Evolutionary conservation across 306 rosid genomes (phyloP).

Genomic region (Fagus crenata): DNA sequence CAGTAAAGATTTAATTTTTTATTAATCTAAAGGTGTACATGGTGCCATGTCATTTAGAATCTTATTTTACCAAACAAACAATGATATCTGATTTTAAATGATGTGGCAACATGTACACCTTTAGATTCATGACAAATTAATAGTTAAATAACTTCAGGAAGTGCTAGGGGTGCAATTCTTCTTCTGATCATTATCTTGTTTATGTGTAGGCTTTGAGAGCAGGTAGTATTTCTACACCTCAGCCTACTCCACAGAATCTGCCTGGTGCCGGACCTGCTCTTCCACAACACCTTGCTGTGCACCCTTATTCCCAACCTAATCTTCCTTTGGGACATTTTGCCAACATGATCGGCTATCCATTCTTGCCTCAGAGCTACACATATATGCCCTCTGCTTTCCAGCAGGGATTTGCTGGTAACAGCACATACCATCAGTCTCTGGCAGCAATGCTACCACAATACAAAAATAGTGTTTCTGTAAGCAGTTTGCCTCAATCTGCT

Average conservation of each 20-base stretch:
- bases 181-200: constrained; percentile 22
- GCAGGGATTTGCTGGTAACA: constrained; percentile 90
- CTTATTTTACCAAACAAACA: no score
- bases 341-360: constrained; percentile 93
- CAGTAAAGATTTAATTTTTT: no score
- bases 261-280: constrained; percentile 81
- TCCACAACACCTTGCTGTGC: constrained; percentile 93
- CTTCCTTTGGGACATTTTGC: constrained; percentile 92
- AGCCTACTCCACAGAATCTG: constrained; percentile 62
- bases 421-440: constrained; percentile 90
- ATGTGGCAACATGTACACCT: no score
- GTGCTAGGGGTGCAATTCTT: constrained; percentile 14
- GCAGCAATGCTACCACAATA: constrained; percentile 96
- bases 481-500: constrained; percentile 95
- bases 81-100: no score
- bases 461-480: constrained; percentile 90
- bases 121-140: no score
- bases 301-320: constrained; percentile 89
- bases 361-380: constrained; percentile 94
- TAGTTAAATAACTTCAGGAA: not conserved
- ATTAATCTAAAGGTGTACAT: no score
- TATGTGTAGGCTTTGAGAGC: constrained; percentile 70
- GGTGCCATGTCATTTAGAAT: no score
- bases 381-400: constrained; percentile 98
- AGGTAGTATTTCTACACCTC: constrained; percentile 63